Percentiles rank a stretch among this genome's conserved stretches.
Evolutionary conservation across 2,329 filamentous ascomycete genomes (phyloP).

Genomic region (Eurotiales sp.): DNA sequence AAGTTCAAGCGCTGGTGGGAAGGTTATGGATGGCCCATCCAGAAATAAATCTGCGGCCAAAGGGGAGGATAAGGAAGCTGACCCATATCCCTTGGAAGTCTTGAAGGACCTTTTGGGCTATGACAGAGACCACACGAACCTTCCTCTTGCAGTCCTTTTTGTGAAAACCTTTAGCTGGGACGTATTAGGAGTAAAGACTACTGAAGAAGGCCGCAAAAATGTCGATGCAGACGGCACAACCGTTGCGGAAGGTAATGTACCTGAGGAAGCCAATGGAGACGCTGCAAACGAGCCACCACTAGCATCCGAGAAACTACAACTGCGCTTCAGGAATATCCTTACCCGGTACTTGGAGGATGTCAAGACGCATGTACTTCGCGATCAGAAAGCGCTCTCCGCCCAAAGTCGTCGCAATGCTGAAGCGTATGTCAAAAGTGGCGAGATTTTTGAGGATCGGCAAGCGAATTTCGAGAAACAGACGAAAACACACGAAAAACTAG

Average conservation of each 20-base stretch:
- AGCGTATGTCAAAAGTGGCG: constrained; percentile 95
- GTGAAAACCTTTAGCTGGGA: constrained; percentile 98
- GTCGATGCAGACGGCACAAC: constrained; percentile 74
- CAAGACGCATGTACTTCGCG: constrained; percentile 79
- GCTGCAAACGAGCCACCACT: constrained; percentile 63
- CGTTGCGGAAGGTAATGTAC: constrained; percentile 34
- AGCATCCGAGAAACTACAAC: constrained; percentile 70
- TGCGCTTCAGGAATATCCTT: constrained; percentile 81
- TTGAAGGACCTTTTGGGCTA: constrained; percentile 92
- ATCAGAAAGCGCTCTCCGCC: constrained; percentile 81
- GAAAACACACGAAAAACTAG: constrained; percentile 85
- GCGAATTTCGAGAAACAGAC: constrained; percentile 91
- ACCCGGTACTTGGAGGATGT: constrained; percentile 90
- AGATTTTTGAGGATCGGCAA: constrained; percentile 96
- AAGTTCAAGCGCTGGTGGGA: constrained; percentile 35
- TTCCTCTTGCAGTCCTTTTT: constrained; percentile 89
- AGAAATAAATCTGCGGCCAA: constrained; percentile 60
- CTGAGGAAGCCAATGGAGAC: constrained; percentile 31
- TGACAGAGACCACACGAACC: constrained; percentile 85
- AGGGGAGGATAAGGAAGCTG: constrained; percentile 63
- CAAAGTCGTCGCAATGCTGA: constrained; percentile 95
- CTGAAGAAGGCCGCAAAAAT: constrained; percentile 74
- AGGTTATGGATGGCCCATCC: constrained; percentile 51
- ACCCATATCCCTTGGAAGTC: constrained; percentile 96
- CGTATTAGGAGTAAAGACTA: constrained; percentile 73